These are phyloP conservation scores for Purpureocillium lavendulum DNA, from an alignment of 2,329 filamentous ascomycete genomes.

Conservation along the genomic window DNA sequence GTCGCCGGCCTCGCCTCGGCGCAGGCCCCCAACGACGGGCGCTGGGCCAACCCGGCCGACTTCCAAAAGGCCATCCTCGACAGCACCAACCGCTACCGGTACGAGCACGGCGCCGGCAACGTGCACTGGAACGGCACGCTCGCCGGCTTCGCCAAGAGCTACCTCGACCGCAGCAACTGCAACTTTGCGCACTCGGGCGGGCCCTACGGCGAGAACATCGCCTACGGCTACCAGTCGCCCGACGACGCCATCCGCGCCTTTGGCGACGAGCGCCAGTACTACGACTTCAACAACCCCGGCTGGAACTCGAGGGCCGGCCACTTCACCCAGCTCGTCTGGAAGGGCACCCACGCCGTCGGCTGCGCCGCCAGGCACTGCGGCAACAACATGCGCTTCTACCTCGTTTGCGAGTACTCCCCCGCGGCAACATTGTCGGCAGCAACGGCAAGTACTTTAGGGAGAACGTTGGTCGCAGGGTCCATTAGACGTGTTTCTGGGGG, in stretches of 20 bases:
- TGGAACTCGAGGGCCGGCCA: constrained; percentile 57
- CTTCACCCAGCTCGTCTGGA: constrained; percentile 69
- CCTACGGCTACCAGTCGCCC: constrained; percentile 55
- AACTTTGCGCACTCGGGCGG: constrained; percentile 49
- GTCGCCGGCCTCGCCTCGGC: background rate
- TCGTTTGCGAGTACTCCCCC: constrained; percentile 65
- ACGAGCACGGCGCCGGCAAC: constrained; percentile 48
- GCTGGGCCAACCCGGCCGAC: constrained; percentile 4
- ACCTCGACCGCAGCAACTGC: constrained; percentile 33
- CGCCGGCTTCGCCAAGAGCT: constrained; percentile 43
- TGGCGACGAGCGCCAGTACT: constrained; percentile 45
- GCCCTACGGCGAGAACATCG: constrained; percentile 68
- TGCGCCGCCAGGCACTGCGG: constrained; percentile 39
- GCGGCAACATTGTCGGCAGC: constrained; percentile 50
- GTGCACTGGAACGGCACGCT: constrained; percentile 60
- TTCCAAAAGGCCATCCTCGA: constrained; percentile 52
- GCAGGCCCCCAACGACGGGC: background rate
- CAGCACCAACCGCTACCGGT: constrained; percentile 58
- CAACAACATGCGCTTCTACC: constrained; percentile 46
- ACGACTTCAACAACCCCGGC: constrained; percentile 48
- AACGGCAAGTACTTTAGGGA: constrained; percentile 28
- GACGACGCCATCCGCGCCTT: constrained; percentile 54
- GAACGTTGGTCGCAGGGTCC: constrained; percentile 12
- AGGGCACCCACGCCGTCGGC: constrained; percentile 49
- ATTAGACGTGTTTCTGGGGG: too few species aligned